Evolutionary conservation across 352 stramenopile genomes (phyloP), one percentile per base, ranked within the genome.

Genomic region (Pythium rishiriense): DNA sequence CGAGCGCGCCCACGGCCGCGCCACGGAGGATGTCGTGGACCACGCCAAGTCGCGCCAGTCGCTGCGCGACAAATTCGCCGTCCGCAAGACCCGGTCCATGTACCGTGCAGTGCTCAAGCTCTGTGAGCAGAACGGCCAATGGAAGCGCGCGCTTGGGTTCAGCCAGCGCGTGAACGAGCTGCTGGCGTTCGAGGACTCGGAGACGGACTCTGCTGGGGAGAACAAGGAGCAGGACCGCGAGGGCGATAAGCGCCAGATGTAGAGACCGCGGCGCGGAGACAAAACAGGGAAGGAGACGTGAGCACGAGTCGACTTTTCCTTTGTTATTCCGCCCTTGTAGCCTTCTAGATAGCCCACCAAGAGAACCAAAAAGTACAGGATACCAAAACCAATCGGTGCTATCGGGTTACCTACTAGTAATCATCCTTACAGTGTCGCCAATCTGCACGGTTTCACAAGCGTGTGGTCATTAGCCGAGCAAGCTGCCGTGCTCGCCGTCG

Each of bases 121-220:
- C 17, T 82, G 70, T 47, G 81, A 90, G 60, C 70, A 78, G 49
- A 65, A 67, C 39, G 79, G 81, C 22, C 53, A 80, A 39, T 88
- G 79, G 81, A 90, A 90, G 69, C 68, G 75, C 45, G 81, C 81
- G 50, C 68, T 90, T 17, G 47, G 66, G 37, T 68, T 90, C 58
- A 78, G 74, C 42, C 72, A 83, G 41, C 66, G 59, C 31, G 81
- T 87, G 52, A 72, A 68, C 7, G 69, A 61, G 11, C 75, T 90
- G 9, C 54, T 81, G 15, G 24, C 31, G 25, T 47, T 47, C 17
- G 45, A 56, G 17, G 60, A 21, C 49, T 58, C 50, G 22, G 48
- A 63, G 47, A 69, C 46, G 47, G 42, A 45, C 24, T 8, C 14
- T 17, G n/a, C n/a, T n/a, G 37, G n/a, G 37, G 37, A 43, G 6